Evolutionary conservation across 2,329 filamentous ascomycete species (phyloP), one percentile per base, ranked within the genome.

Genomic region (Penicillium sp.): DNA sequence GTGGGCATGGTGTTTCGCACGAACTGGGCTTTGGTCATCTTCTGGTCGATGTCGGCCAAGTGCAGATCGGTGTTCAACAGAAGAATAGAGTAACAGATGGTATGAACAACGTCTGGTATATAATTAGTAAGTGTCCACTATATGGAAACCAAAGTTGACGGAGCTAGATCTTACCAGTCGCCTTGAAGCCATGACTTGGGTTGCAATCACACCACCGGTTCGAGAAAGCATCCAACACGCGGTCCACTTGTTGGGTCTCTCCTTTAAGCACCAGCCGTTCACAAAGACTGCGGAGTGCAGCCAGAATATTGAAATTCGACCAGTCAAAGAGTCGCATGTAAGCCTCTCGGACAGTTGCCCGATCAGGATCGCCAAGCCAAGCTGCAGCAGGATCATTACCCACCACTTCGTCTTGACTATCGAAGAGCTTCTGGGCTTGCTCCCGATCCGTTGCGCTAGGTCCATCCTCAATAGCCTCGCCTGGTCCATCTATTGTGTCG

Each of bases 311-410:
- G 68, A 90, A 82, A 65, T 89, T 88, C 8, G 84, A 80, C 78
- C 95, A 98, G 71, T 97, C 89, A 71, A 93, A 97, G 11, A 97
- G 79, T 59, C 91, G 87, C 89, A 99, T 96, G 74, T 96, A 99
- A 0, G 93, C 93, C 63, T 81, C 81, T 49, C 87, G 76, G n/a
- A 84, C 78, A 55, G 77, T 76, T 43, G 76, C 77, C 65, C 83
- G 83, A 44, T 82, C 77, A 8, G 79, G 72, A 14, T 81, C 82
- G 65, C 95, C 95, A 76, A 97, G 87, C 87, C 91, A 96, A 27
- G 91, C 84, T 26, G 93, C 92, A 16, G 93, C 91, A 70, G 89
- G 88, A 31, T 89, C 86, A 68, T 91, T 92, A 42, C 83, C 82
- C 22, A 95, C 87, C 58, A 93, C 89, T 51, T 91, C 87, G 69